These are phyloP conservation scores for Boletus tylopilopsis DNA, from an alignment of 768 basidiomycete species.

Conservation along the genomic window DNA sequence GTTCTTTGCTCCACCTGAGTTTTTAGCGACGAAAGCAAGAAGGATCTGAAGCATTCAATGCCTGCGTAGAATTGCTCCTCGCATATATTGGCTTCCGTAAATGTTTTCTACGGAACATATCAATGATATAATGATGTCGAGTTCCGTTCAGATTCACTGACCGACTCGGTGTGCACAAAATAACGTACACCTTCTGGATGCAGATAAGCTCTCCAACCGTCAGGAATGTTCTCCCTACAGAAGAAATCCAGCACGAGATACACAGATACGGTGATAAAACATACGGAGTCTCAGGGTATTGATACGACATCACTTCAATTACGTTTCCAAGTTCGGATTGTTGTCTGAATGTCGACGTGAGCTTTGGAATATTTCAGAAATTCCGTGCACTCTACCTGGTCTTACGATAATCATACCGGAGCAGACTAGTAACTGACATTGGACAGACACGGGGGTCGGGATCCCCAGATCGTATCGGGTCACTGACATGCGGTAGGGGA, in stretches of 20 bases:
- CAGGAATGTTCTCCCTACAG: slow-evolving; percentile 15
- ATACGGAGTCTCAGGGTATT: slow-evolving; percentile 18
- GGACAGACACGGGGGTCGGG: slow-evolving; percentile 10
- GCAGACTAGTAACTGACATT: slow-evolving; percentile 10
- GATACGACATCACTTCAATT: slow-evolving; percentile 15
- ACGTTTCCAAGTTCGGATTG: neutral
- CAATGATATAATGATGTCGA: neutral
- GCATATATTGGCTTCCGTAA: slow-evolving; percentile 53
- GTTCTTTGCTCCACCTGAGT: slow-evolving; percentile 5
- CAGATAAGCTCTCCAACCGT: slow-evolving; percentile 43
- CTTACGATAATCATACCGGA: slow-evolving; percentile 4
- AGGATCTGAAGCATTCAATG: slow-evolving; percentile 33
- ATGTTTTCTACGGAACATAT: slow-evolving; percentile 40
- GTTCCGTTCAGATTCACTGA: slow-evolving; percentile 19
- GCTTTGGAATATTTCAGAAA: neutral
- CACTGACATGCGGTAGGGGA: neutral
- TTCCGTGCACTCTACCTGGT: slow-evolving; percentile 7
- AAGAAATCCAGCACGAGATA: neutral
- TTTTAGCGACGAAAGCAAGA: slow-evolving; percentile 19
- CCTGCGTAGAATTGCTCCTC: slow-evolving; percentile 31
- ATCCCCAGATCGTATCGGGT: slow-evolving; percentile 9
- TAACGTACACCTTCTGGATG: slow-evolving; percentile 66
- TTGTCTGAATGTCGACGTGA: slow-evolving; percentile 7
- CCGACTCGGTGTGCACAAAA: slow-evolving; percentile 47
- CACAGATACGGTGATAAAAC: slow-evolving; percentile 1